These are phyloP conservation scores for Naegleria gruberi DNA, from an alignment of 208 protist genomes.

Conservation along the genomic window DNA sequence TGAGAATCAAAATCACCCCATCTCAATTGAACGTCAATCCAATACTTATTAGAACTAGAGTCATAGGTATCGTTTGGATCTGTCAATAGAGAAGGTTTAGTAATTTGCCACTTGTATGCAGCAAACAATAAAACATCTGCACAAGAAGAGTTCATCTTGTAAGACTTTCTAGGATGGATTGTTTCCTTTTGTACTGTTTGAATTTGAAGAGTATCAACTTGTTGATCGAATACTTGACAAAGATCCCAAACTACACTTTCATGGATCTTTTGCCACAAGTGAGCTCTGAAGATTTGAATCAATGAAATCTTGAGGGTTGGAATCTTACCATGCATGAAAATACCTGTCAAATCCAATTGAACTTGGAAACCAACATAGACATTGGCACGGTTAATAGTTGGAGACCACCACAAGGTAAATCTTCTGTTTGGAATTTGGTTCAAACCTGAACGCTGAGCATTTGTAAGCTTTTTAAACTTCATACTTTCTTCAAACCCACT, in stretches of 20 bases:
- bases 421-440: constrained; percentile 99
- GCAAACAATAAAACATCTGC: constrained; percentile 88
- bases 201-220: constrained; percentile 94
- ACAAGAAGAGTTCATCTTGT: constrained; percentile 89
- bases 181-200: constrained; percentile 98
- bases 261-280: constrained; percentile 99
- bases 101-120: constrained; percentile 87
- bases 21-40: constrained; percentile 99
- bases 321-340: constrained; percentile 99
- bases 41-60: constrained; percentile 91
- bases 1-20: constrained; percentile 99
- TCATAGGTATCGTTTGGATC: constrained; percentile 63
- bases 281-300: constrained; percentile 99
- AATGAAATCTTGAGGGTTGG: constrained; percentile 99
- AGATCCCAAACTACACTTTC: constrained; percentile 98
- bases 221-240: constrained; percentile 86
- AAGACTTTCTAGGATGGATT: constrained; percentile 95
- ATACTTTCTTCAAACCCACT: constrained; percentile 98
- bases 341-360: constrained; percentile 99
- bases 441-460: constrained; percentile 99
- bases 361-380: constrained; percentile 99
- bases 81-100: constrained; percentile 82
- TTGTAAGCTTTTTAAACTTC: constrained; percentile 99
- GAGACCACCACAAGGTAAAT: constrained; percentile 99
- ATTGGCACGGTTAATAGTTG: constrained; percentile 99